Conservation (phyloP, 2,329 filamentous ascomycete genomes). For the Hypoxylon sp. region DNA sequence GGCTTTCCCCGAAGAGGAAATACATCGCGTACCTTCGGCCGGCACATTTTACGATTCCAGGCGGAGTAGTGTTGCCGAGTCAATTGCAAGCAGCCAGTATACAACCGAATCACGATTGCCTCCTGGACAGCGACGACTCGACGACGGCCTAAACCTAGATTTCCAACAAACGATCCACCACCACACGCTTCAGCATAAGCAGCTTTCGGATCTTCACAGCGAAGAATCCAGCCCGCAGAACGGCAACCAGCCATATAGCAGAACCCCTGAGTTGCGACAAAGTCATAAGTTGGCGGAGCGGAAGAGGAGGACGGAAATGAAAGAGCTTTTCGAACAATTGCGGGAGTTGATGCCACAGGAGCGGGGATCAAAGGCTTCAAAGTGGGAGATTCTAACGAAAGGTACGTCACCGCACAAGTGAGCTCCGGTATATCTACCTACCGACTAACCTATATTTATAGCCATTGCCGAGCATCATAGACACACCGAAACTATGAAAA, state of each 20-base stretch:
- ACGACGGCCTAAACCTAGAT: conserved; percentile 62
- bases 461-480: conserved; percentile 70
- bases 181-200: conserved; percentile 78
- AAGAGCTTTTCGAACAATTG: conserved; percentile 83
- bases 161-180: conserved; percentile 70
- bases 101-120: conserved; percentile 78
- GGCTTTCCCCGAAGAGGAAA: conserved; percentile 81
- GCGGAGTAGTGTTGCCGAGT: conserved; percentile 79
- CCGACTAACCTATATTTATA: conserved; percentile 45
- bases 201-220: conserved; percentile 71
- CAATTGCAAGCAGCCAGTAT: conserved; percentile 80
- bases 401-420: conserved; percentile 59
- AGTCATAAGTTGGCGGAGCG: conserved; percentile 87
- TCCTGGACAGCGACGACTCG: conserved; percentile 74
- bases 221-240: conserved; percentile 62
- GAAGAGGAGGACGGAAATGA: conserved; percentile 88
- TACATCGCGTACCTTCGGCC: conserved; percentile 59
- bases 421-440: conserved; percentile 22
- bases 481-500: conserved; percentile 59
- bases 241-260: conserved; percentile 78
- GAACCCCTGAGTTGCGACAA: conserved; percentile 81
- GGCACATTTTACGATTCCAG: conserved; percentile 69
- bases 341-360: conserved; percentile 82
- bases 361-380: conserved; percentile 83
- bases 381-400: conserved; percentile 89